A percentile compares a stretch with the other conserved stretches of the same genome.
Evolutionary conservation across 192 early-diverging fungal genomes (phyloP).

Genomic region (Coemansia asiatica): DNA sequence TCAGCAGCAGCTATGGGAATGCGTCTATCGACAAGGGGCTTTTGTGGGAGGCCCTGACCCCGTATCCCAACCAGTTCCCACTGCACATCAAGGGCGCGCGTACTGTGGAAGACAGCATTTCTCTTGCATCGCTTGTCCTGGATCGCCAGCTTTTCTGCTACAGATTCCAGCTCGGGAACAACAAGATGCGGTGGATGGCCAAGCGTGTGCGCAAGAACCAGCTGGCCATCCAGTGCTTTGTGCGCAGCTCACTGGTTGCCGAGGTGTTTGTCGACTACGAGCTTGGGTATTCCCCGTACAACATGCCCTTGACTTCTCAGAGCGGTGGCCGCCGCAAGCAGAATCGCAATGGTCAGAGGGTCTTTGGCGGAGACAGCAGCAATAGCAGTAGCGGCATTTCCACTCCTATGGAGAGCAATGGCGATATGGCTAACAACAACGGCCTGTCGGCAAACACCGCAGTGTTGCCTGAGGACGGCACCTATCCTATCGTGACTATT

Average conservation of each 20-base stretch:
- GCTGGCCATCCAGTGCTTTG: constrained; percentile 45
- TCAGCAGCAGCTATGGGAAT: no score
- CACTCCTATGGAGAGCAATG: constrained; percentile 18
- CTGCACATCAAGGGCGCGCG: constrained; percentile 52
- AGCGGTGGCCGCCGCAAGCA: not conserved
- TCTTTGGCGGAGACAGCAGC: constrained; percentile 4
- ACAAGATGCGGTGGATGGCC: constrained; percentile 46
- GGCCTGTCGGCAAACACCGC: not conserved
- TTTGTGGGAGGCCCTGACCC: constrained; percentile 53
- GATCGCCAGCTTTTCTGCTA: constrained; percentile 55
- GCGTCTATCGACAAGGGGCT: constrained; percentile 28
- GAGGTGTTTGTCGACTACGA: constrained; percentile 55
- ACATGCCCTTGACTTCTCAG: constrained; percentile 4
- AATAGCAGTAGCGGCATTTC: constrained; percentile 22
- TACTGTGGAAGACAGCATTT: constrained; percentile 39
- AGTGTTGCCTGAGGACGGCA: constrained; percentile 32
- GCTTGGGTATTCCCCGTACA: constrained; percentile 49
- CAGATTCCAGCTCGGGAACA: constrained; percentile 48
- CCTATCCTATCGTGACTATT: constrained; percentile 43
- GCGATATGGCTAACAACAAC: not conserved
- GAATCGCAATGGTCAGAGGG: constrained; percentile 2
- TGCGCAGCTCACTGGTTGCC: constrained; percentile 38
- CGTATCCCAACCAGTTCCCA: constrained; percentile 52
- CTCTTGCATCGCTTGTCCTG: constrained; percentile 47
- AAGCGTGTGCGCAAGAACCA: constrained; percentile 42